Percentiles rank a stretch among this genome's conserved stretches.
Evolutionary conservation across 805 yeast species (phyloP).

Genomic region (Starmerella bombicola): DNA sequence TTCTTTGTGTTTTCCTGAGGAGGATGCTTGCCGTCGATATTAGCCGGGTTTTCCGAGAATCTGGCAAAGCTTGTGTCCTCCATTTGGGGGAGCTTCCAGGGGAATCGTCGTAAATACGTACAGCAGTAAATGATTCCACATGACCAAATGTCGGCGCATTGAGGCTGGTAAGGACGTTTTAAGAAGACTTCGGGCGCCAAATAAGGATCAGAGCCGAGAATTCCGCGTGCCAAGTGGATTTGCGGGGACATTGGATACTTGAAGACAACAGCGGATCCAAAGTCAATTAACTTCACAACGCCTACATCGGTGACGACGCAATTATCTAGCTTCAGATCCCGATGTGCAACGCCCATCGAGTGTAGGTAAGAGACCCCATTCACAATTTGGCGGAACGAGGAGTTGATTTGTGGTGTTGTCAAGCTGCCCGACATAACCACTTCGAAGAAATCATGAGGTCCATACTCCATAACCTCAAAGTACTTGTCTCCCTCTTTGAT

Average conservation of each 20-base stretch:
- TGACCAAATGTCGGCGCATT: slow-evolving; percentile 87
- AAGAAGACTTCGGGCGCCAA: slow-evolving; percentile 81
- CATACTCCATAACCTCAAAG: slow-evolving; percentile 82
- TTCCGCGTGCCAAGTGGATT: slow-evolving; percentile 60
- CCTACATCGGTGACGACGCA: slow-evolving; percentile 74
- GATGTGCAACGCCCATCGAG: slow-evolving; percentile 72
- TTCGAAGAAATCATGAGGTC: slow-evolving; percentile 83
- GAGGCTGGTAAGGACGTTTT: slow-evolving; percentile 57
- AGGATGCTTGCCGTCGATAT: slow-evolving; percentile 23
- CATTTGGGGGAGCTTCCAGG: slow-evolving; percentile 86
- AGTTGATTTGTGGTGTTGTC: slow-evolving; percentile 54
- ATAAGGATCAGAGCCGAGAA: slow-evolving; percentile 94
- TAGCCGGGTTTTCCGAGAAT: slow-evolving; percentile 32
- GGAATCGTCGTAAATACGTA: slow-evolving; percentile 74
- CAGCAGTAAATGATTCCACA: slow-evolving; percentile 86
- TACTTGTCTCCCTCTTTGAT: slow-evolving; percentile 52
- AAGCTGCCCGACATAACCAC: slow-evolving; percentile 81
- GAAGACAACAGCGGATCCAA: slow-evolving; percentile 84
- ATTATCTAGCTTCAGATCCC: slow-evolving; percentile 86
- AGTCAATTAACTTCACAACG: slow-evolving; percentile 75
- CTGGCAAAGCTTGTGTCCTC: slow-evolving; percentile 64
- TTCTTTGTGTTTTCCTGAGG: slow-evolving; percentile 23
- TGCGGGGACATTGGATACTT: slow-evolving; percentile 48
- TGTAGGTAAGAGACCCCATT: slow-evolving; percentile 70
- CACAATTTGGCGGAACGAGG: slow-evolving; percentile 73